These are phyloP conservation scores for Helotiales sp. DNA, from an alignment of 2,329 filamentous ascomycete genomes.

Conservation along the genomic window DNA sequence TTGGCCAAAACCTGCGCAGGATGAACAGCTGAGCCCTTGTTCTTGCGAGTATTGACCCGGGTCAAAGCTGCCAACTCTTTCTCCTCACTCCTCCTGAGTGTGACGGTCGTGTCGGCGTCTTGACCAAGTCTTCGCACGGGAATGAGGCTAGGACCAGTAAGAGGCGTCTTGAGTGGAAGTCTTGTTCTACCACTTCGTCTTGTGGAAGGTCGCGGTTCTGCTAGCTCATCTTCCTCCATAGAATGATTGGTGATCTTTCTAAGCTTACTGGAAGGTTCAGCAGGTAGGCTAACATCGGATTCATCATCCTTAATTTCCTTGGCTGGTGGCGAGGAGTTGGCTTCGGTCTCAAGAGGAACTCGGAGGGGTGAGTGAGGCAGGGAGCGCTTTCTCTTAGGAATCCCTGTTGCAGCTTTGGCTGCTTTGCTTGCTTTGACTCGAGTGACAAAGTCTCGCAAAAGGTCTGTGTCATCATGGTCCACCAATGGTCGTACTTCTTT, in stretches of 20 bases:
- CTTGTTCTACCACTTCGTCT: constrained; percentile 35
- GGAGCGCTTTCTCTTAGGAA: constrained; percentile 30
- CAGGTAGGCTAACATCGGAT: constrained; percentile 24
- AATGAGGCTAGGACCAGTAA: constrained; percentile 33
- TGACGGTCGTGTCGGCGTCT: constrained; percentile 32
- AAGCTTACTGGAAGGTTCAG: constrained; percentile 22
- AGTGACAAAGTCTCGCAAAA: constrained; percentile 39
- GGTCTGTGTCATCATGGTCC: constrained; percentile 34
- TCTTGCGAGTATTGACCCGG: constrained; percentile 46
- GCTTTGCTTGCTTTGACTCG: constrained; percentile 38
- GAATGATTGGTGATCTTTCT: constrained; percentile 15
- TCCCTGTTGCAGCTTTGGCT: constrained; percentile 30
- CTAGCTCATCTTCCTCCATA: constrained; percentile 18
- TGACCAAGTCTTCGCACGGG: constrained; percentile 33
- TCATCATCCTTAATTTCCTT: constrained; percentile 25
- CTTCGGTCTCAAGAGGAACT: constrained; percentile 28
- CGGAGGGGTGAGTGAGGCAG: constrained; percentile 35
- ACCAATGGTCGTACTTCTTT: constrained; percentile 9
- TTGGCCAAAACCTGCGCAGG: constrained; percentile 34
- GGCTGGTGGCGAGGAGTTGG: constrained; percentile 23
- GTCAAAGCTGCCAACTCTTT: constrained; percentile 45
- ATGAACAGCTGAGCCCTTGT: constrained; percentile 41
- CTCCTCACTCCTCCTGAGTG: constrained; percentile 38
- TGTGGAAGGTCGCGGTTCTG: constrained; percentile 22
- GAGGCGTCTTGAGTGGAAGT: constrained; percentile 30